phyloP scores from a whole-genome alignment of 768 basidiomycete species.

The Podaxis sp. region DNA sequence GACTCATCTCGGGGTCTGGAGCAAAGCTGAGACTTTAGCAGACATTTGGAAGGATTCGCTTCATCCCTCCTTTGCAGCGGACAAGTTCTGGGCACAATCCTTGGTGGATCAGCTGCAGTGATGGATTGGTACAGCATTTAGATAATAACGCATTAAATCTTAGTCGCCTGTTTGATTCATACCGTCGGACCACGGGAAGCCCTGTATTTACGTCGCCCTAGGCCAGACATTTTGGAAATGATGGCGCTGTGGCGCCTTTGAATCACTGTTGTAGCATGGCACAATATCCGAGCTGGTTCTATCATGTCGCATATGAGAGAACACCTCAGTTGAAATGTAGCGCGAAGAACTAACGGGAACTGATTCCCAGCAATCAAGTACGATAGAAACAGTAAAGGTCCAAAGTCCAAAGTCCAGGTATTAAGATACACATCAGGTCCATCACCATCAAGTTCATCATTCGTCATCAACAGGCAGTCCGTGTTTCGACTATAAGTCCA shows the following conservation, averaged over 20 bases:
- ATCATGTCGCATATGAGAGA: not conserved
- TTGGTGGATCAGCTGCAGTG: not conserved
- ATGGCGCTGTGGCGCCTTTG: too few species aligned
- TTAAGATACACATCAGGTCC: not conserved
- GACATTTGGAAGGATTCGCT: conserved; percentile 21
- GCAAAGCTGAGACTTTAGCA: not conserved
- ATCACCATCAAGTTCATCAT: not conserved
- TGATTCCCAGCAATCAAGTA: not conserved
- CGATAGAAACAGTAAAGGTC: not conserved
- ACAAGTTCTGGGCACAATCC: conserved; percentile 17
- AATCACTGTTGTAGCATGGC: too few species aligned
- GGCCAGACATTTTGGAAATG: too few species aligned
- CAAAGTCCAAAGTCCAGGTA: not conserved
- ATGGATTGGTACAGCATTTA: not conserved
- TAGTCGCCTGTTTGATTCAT: too few species aligned
- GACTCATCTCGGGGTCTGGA: too few species aligned
- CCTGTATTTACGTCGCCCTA: too few species aligned
- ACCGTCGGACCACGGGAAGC: too few species aligned
- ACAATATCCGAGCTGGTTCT: too few species aligned
- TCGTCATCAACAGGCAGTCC: not conserved
- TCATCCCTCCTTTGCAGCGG: conserved; percentile 18
- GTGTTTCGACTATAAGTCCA: not conserved
- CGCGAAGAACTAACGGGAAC: not conserved
- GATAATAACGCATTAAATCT: too few species aligned
- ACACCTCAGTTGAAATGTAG: not conserved